Evolutionary conservation across 495 filamentous ascomycete species (phyloP).

Genomic region (Podospora pseudopauciseta): DNA sequence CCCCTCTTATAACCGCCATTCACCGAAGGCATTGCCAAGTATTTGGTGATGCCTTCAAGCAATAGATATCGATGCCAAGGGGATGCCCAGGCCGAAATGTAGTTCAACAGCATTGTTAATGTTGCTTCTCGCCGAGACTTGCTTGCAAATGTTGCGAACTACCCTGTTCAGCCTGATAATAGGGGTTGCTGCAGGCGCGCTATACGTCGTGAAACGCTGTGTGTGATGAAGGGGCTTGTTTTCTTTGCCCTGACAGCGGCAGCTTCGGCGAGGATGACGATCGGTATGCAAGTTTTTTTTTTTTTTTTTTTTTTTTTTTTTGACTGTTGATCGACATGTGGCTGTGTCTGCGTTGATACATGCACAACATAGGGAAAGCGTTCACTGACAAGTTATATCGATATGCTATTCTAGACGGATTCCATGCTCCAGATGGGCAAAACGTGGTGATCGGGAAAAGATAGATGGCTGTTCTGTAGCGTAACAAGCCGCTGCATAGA

Average conservation of each 20-base stretch:
- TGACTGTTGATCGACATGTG: background rate
- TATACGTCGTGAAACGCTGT: background rate
- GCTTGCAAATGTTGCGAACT: background rate
- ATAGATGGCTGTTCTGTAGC: background rate
- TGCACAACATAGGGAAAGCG: background rate
- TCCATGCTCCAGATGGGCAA: background rate
- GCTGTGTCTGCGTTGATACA: background rate
- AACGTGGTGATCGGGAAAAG: background rate
- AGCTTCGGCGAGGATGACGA: background rate
- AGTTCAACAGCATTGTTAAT: background rate
- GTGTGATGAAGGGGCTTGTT: background rate
- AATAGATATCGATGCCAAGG: slow-evolving; percentile 1
- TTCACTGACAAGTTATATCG: background rate
- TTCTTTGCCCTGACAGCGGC: background rate
- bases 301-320: too few relatives aligned
- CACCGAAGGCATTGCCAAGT: background rate
- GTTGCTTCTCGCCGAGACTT: background rate
- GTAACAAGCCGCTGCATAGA: background rate
- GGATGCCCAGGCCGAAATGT: background rate
- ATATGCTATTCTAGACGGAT: background rate
- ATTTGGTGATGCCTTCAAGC: background rate
- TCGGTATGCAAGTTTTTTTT: background rate
- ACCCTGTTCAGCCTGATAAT: background rate
- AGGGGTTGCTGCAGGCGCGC: background rate
- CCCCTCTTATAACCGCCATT: background rate